A percentile compares a stretch with the other conserved stretches of the same genome.
Conservation (phyloP, 2,329 filamentous ascomycete genomes). For the Akanthomyces dipterigenus region DNA sequence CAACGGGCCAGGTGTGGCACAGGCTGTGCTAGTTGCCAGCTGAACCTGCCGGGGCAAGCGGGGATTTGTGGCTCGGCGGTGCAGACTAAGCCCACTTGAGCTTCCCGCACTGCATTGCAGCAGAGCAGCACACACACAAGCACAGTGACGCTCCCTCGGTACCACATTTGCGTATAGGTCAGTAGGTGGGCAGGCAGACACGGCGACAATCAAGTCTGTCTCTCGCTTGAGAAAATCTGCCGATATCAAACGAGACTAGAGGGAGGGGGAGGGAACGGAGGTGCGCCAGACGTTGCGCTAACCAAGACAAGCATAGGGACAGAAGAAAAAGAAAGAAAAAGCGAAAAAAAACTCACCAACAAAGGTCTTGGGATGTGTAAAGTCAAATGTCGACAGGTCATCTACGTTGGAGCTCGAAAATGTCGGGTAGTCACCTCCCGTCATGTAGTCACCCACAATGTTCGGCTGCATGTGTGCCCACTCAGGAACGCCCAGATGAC, state of each 20-base stretch:
- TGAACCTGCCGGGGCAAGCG: slow-evolving; percentile 42
- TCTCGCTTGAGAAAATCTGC: neutral
- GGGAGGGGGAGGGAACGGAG: slow-evolving; percentile 38
- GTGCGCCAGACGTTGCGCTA: slow-evolving; percentile 24
- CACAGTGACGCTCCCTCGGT: neutral
- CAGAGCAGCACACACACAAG: neutral
- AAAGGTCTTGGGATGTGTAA: slow-evolving; percentile 43
- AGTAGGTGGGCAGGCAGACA: neutral
- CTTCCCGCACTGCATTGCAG: neutral
- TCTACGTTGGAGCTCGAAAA: slow-evolving; percentile 44
- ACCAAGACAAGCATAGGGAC: slow-evolving; percentile 25
- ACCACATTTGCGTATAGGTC: neutral
- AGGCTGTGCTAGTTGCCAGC: slow-evolving; percentile 43
- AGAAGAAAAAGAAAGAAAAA: slow-evolving; percentile 19
- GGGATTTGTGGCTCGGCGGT: slow-evolving; percentile 4
- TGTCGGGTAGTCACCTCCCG: slow-evolving; percentile 48
- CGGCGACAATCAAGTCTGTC: neutral
- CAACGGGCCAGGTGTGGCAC: slow-evolving; percentile 16
- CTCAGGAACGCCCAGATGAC: slow-evolving; percentile 50
- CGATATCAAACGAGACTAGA: neutral
- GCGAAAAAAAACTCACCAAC: slow-evolving; percentile 45
- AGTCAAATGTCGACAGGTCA: slow-evolving; percentile 43
- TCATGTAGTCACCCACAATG: slow-evolving; percentile 54
- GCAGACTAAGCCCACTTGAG: neutral
- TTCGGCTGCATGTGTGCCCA: slow-evolving; percentile 59